Base-by-base conservation (phyloP, 2,329 filamentous ascomycete genomes). In the Botrytis deweyae region DNA sequence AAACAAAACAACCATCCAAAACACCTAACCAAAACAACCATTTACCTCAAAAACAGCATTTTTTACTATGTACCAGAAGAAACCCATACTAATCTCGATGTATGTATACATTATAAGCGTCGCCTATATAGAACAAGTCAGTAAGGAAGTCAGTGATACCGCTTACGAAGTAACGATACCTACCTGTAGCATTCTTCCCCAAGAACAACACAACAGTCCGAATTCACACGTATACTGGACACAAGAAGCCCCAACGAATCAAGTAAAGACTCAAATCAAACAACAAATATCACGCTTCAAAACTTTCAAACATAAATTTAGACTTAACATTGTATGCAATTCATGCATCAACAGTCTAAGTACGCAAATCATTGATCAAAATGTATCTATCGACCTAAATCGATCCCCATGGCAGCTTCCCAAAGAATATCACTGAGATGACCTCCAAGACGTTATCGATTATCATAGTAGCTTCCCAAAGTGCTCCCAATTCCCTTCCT, bases 301-400 rank as follows among this genome's bases (percentile, higher is more conserved):
- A 52, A 40, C 18, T 29, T 49, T 33, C 68, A 62, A 44, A 49
- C 18, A 18, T n/a, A 52, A 42, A 44, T 29, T 73, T 69, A 33
- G 42, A 69, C 71, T 73, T 52, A 65, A 73, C 25, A n/a, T 63
- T 73, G 52, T 73, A 65, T 69, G 52, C 40, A 61, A 55, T 73
- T 73, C 40, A 69, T 46, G 42, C 71, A 73, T 44, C 46, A 69
- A 52, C 33, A 36, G 61, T 40, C 55, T 5, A 62, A 52, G 55
- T 62, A 69, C 42, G 65, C 62, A 63, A 69, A 42, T 65, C 64
- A 62, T 58, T 58, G 52, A 58, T 73, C 71, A 73, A 69, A 36
- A 69, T 73, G 64, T 73, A 62, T 73, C 52, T 62, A 69, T 69
- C 61, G 64, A 69, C 49, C 62, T 73, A 61, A 63, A 71, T 64